Conservation (phyloP, 2,329 filamentous ascomycete genomes). For the Didymella lethalis region DNA sequence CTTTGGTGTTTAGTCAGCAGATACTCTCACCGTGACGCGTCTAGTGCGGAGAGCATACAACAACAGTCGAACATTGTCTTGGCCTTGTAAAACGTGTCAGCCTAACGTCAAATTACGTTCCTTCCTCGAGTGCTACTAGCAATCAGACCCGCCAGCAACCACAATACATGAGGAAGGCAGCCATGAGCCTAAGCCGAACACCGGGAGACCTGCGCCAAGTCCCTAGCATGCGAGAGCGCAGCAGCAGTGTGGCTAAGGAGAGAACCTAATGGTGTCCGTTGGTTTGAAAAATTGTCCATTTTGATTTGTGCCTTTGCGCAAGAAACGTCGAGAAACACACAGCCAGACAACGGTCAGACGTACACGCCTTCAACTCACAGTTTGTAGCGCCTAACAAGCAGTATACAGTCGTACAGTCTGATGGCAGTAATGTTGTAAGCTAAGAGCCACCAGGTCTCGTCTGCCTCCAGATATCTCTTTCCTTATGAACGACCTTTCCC, state of each 20-base stretch:
- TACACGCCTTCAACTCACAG: not conserved
- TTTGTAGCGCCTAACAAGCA: not conserved
- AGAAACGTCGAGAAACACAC: not conserved
- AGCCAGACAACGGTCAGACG: not conserved
- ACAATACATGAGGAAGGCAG: not conserved
- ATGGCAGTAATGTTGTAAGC: too few relatives aligned
- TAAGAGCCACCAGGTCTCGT: too few relatives aligned
- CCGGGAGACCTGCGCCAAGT: too few relatives aligned
- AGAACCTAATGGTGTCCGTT: not conserved
- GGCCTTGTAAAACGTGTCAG: not conserved
- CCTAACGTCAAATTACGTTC: not conserved
- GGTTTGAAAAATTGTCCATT: not conserved
- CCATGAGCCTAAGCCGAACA: not conserved
- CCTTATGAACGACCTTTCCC: too few relatives aligned
- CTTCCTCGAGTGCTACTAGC: not conserved
- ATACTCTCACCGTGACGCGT: not conserved
- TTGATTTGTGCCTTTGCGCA: too few relatives aligned
- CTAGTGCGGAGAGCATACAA: not conserved
- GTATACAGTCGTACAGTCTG: not conserved
- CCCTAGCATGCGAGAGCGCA: too few relatives aligned
- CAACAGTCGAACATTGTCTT: not conserved
- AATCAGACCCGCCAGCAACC: not conserved
- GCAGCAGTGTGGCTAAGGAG: not conserved
- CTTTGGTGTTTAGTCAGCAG: constrained; percentile 13
- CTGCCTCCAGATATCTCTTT: too few relatives aligned